These are phyloP conservation scores for Mitragyna speciosa DNA, from an alignment of 257 asterid species.

Conservation along the genomic window DNA sequence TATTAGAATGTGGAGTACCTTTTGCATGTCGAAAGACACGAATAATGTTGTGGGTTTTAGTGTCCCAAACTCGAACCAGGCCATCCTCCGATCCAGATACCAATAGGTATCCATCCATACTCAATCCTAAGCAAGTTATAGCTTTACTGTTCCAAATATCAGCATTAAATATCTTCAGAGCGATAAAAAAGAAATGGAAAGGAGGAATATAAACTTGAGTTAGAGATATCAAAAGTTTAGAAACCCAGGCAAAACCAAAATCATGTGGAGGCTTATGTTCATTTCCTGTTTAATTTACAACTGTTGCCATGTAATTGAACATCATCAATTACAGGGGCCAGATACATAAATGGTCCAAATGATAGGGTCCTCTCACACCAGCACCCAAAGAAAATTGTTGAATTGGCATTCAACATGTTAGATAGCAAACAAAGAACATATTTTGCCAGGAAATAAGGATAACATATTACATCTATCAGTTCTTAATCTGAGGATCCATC, in stretches of 20 bases:
- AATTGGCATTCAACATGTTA: neutral
- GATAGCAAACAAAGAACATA: neutral
- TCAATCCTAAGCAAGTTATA: slow-evolving; percentile 78
- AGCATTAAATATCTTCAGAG: slow-evolving; percentile 24
- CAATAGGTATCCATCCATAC: slow-evolving; percentile 65
- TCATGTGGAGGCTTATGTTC: slow-evolving; percentile 1
- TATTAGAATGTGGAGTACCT: slow-evolving; percentile 41
- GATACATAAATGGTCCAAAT: neutral
- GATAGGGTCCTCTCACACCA: neutral
- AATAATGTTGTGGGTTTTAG: slow-evolving; percentile 55
- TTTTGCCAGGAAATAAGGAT: neutral
- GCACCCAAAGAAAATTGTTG: neutral
- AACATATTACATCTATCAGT: neutral
- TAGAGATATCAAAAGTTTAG: slow-evolving; percentile 2
- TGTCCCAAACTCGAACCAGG: slow-evolving; percentile 84
- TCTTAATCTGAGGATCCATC: neutral
- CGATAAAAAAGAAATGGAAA: neutral
- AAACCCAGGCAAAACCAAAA: slow-evolving; percentile 19
- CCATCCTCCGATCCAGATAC: slow-evolving; percentile 95
- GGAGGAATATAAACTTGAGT: slow-evolving; percentile 8
- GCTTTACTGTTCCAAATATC: slow-evolving; percentile 66
- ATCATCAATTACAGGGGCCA: neutral
- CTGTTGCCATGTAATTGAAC: neutral
- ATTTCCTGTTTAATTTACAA: neutral
- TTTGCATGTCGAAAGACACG: slow-evolving; percentile 70